Evolutionary conservation across 805 yeast genomes (phyloP).

Genomic region (Saturnispora halmiae): DNA sequence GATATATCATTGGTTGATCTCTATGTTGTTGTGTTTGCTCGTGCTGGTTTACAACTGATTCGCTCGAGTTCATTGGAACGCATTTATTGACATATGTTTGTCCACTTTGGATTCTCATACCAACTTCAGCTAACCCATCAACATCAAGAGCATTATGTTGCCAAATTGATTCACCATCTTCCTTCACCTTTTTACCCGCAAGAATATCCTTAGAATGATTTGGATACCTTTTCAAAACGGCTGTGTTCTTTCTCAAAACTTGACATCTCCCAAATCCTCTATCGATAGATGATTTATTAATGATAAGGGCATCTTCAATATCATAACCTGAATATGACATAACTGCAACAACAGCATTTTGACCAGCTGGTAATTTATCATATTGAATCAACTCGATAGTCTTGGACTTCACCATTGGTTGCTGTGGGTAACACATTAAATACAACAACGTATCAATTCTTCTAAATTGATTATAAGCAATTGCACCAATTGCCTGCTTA

Average conservation of each 20-base stretch:
- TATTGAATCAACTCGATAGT: constrained; percentile 93
- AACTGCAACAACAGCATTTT: constrained; percentile 97
- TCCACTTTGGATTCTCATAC: constrained; percentile 81
- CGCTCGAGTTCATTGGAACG: constrained; percentile 81
- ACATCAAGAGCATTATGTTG: constrained; percentile 84
- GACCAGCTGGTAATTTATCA: constrained; percentile 97
- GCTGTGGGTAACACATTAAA: constrained; percentile 97
- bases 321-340: constrained; percentile 99
- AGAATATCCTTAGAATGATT: constrained; percentile 89
- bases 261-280: constrained; percentile 98
- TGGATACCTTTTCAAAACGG: constrained; percentile 82
- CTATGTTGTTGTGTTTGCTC: constrained; percentile 40
- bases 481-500: constrained; percentile 99
- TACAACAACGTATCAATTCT: constrained; percentile 91
- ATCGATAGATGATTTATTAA: constrained; percentile 88
- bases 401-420: constrained; percentile 97
- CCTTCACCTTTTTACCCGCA: constrained; percentile 85
- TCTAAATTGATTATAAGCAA: constrained; percentile 92
- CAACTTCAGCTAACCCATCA: constrained; percentile 96
- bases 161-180: constrained; percentile 69
- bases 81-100: constrained; percentile 91
- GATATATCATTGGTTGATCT: constrained; percentile 84
- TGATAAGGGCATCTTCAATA: constrained; percentile 96
- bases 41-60: constrained; percentile 39
- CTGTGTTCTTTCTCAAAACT: constrained; percentile 84